Conservation (phyloP, 2,329 filamentous ascomycete genomes). For the Teratosphaeria epicoccoides region DNA sequence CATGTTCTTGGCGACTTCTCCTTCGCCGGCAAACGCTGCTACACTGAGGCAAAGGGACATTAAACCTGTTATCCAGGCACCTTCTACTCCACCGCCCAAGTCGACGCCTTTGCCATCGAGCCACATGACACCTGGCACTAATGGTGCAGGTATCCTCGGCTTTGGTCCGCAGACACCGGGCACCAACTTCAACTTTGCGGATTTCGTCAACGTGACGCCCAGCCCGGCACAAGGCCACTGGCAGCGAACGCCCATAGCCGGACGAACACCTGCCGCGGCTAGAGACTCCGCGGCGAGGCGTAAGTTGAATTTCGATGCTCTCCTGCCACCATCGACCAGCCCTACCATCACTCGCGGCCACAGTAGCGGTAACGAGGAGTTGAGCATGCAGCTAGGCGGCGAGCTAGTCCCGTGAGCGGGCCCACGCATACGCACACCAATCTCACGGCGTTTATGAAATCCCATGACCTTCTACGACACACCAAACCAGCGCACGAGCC, state of each 20-base stretch:
- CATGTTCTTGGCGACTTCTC: slow-evolving; percentile 83
- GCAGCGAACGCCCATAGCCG: slow-evolving; percentile 47
- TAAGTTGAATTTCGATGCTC: slow-evolving; percentile 70
- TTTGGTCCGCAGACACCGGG: slow-evolving; percentile 65
- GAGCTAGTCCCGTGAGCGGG: slow-evolving; percentile 36
- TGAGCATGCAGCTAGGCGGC: slow-evolving; percentile 57
- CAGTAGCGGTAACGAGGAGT: slow-evolving; percentile 38
- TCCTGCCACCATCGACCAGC: slow-evolving; percentile 46
- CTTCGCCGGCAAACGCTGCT: slow-evolving; percentile 56
- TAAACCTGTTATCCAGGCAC: slow-evolving; percentile 19
- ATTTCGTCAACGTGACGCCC: slow-evolving; percentile 95
- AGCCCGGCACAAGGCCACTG: slow-evolving; percentile 85
- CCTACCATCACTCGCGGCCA: slow-evolving; percentile 25
- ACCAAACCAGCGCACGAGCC: neutral
- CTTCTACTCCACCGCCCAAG: slow-evolving; percentile 44
- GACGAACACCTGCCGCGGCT: slow-evolving; percentile 58
- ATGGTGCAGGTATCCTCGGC: slow-evolving; percentile 44
- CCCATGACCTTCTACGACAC: slow-evolving; percentile 2
- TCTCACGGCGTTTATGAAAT: slow-evolving; percentile 8
- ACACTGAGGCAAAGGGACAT: slow-evolving; percentile 24
- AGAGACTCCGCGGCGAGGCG: slow-evolving; percentile 63
- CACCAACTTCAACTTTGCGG: slow-evolving; percentile 82
- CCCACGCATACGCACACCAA: neutral
- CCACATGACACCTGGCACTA: slow-evolving; percentile 75
- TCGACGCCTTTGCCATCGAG: slow-evolving; percentile 60